Evolutionary conservation across 257 asterid species (phyloP), one percentile per base, ranked within the genome.

Genomic region (Thymus mandschuricus): DNA sequence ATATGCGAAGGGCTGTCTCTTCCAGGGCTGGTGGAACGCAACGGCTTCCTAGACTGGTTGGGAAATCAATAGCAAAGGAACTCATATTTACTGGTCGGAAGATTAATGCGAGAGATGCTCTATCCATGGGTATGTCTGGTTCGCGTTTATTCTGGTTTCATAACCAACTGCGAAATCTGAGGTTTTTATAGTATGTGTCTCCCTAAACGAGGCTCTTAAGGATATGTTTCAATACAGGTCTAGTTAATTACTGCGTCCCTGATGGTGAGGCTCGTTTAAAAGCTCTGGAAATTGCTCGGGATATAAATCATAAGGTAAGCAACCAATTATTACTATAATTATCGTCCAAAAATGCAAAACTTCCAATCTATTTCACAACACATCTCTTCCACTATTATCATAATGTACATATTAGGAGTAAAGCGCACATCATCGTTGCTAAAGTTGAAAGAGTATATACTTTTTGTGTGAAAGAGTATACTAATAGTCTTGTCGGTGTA

Each of bases 21-120:
- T 79, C n/a, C 86, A 93, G 96, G 80, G 97, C 98, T 30, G 97
- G 98, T 68, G 97, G 97, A 51, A 87, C 98, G n/a, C 96, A 85
- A 72, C 81, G 97, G 80, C 97, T 94, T 73, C 95, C 98, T 72
- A 89, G 96, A 86, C 75, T 94, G 82, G 90, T 94, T 64, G 98
- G 98, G 40, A 88, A 83, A 83, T 87, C 97, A 68, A 67, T 40
- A 38, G 98, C 97, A 10, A 93, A 93, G 81, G 98, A 93, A 60
- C 86, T 93, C 48, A 86, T 89, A 78, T 87, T 77, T 71, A 83
- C 87, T 56, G 91, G 92, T 72, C 78, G 84, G 54, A 84, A 63
- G 75, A 72, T 86, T 64, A 62, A 69, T 41, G 87, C 83, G 35
- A 55, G 61, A 64, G 83, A 86, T 64, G 89, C 89, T 46, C 65